phyloP scores from a whole-genome alignment of 768 basidiomycete genomes.

The Coprinopsis strossmayeri region DNA sequence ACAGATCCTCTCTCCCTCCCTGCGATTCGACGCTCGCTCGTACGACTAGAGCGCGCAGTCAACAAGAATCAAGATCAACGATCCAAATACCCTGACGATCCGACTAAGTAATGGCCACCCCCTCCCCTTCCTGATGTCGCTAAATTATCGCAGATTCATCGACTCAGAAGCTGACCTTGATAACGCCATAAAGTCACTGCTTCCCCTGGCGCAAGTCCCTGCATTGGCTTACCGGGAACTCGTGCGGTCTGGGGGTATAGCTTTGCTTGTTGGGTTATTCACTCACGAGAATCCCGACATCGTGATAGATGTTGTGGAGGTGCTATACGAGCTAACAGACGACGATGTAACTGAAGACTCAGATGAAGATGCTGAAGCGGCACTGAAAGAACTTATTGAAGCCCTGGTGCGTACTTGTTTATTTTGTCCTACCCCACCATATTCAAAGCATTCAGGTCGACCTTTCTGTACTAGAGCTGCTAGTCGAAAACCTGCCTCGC shows the following conservation, averaged over 20 bases:
- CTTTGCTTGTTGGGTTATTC: slow-evolving; percentile 74
- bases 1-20: slow-evolving; percentile 62
- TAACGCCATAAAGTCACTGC: slow-evolving; percentile 72
- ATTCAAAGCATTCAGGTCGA: slow-evolving; percentile 48
- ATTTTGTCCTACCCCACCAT: background rate
- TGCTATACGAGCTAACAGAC: slow-evolving; percentile 91
- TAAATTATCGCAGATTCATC: slow-evolving; percentile 68
- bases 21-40: slow-evolving; percentile 64
- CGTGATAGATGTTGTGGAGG: slow-evolving; percentile 89
- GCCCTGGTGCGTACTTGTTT: slow-evolving; percentile 52
- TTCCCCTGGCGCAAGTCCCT: slow-evolving; percentile 86
- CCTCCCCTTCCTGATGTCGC: background rate
- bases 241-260: slow-evolving; percentile 64
- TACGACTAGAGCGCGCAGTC: slow-evolving; percentile 80
- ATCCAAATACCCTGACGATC: slow-evolving; percentile 91
- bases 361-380: slow-evolving; percentile 60
- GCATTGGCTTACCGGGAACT: slow-evolving; percentile 85
- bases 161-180: slow-evolving; percentile 98
- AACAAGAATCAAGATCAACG: slow-evolving; percentile 95
- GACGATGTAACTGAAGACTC: slow-evolving; percentile 84
- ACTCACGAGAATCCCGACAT: slow-evolving; percentile 97
- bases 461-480: slow-evolving; percentile 77
- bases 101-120: slow-evolving; percentile 61
- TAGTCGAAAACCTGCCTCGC: slow-evolving; percentile 83
- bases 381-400: slow-evolving; percentile 69